These are phyloP conservation scores for Tricholoma furcatifolium DNA, from an alignment of 768 basidiomycete genomes.

Conservation along the genomic window DNA sequence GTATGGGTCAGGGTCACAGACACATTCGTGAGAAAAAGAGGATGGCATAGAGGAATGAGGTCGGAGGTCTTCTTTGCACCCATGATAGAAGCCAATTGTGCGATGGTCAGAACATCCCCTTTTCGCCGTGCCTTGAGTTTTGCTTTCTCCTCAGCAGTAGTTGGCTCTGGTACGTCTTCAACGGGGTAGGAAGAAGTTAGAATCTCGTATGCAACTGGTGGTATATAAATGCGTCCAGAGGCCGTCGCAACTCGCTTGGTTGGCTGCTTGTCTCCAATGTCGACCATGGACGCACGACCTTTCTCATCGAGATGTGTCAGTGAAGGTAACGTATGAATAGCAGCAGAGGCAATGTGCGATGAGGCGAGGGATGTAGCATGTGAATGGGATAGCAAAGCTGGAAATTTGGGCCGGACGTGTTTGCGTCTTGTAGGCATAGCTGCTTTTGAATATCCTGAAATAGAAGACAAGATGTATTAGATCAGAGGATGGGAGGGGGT, in stretches of 20 bases:
- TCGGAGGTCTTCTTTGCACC: constrained; percentile 81
- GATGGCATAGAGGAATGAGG: constrained; percentile 87
- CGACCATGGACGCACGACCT: constrained; percentile 83
- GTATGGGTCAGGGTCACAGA: constrained; percentile 60
- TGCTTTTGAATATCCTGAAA: constrained; percentile 14
- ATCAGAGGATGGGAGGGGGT: constrained; percentile 14
- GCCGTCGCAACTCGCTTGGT: constrained; percentile 76
- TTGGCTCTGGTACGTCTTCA: constrained; percentile 15
- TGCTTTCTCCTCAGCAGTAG: constrained; percentile 28
- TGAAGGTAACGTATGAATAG: constrained; percentile 25
- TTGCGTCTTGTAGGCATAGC: not conserved
- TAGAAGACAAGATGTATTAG: constrained; percentile 13
- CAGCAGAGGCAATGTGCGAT: constrained; percentile 18
- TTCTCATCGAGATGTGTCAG: constrained; percentile 74
- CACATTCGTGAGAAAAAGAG: constrained; percentile 71
- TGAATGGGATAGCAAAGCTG: not conserved
- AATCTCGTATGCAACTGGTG: constrained; percentile 61
- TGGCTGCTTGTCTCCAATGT: constrained; percentile 61
- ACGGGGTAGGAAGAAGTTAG: constrained; percentile 43
- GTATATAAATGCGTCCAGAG: constrained; percentile 68
- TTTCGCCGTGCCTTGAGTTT: constrained; percentile 56
- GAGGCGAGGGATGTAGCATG: not conserved
- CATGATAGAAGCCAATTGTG: constrained; percentile 87
- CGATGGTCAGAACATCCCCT: constrained; percentile 71
- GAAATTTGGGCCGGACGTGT: not conserved